A percentile compares a stretch with the other conserved stretches of the same genome.
phyloP scores from a whole-genome alignment of 148 eudicot species.

The Arbutus unedo region DNA sequence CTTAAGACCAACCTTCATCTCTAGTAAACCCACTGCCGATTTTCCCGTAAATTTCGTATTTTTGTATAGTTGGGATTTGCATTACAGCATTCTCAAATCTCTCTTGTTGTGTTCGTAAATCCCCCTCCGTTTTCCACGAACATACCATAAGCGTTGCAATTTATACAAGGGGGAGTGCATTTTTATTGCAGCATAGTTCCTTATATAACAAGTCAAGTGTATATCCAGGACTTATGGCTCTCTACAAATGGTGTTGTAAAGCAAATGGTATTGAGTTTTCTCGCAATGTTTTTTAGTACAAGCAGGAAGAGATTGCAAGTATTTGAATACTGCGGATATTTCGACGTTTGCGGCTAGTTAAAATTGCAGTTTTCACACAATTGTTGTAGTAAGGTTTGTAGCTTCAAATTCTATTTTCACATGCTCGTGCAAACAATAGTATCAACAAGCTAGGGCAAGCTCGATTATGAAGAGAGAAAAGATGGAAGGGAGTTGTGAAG shows the following conservation, averaged over 20 bases:
- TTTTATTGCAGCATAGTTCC: not conserved
- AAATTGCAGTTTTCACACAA: no score
- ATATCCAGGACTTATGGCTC: not conserved
- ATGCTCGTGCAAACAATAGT: no score
- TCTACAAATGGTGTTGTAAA: not conserved
- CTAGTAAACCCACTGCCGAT: not conserved
- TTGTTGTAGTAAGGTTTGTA: no score
- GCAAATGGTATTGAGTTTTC: not conserved
- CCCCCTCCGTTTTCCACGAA: not conserved
- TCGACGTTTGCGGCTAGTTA: no score
- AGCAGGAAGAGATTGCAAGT: no score
- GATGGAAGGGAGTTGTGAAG: no score
- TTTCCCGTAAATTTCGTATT: not conserved
- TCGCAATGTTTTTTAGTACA: not conserved
- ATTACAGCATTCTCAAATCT: no score
- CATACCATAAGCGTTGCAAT: not conserved
- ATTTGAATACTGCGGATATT: no score
- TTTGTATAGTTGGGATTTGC: not conserved
- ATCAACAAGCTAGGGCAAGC: no score
- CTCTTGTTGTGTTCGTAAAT: not conserved
- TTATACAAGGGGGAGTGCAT: not conserved
- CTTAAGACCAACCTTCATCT: no score
- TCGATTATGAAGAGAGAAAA: no score
- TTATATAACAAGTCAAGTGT: not conserved
- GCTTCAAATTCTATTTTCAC: no score